A percentile compares a stretch with the other conserved stretches of the same genome.
Conservation (phyloP, 495 filamentous ascomycete genomes). For the Aspergillus ellipticus region DNA sequence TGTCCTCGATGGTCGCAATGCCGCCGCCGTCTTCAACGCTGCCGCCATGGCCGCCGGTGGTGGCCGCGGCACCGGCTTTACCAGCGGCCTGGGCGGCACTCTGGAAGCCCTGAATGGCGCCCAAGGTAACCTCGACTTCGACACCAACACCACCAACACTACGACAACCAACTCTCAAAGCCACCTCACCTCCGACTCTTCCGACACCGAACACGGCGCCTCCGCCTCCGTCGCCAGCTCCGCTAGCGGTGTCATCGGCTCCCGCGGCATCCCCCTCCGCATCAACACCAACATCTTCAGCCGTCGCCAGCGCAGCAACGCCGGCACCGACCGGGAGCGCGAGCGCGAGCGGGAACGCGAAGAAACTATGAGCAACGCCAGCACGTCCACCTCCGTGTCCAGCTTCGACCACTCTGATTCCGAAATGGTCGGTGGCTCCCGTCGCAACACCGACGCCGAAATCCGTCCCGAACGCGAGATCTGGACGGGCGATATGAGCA, state of each 20-base stretch:
- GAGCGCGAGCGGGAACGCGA: slow-evolving; percentile 33
- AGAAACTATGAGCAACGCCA: slow-evolving; percentile 41
- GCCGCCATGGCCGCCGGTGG: slow-evolving; percentile 97
- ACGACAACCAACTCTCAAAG: slow-evolving; percentile 27
- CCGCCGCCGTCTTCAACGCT: slow-evolving; percentile 96
- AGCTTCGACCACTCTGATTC: slow-evolving; percentile 45
- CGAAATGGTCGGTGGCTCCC: slow-evolving; percentile 23
- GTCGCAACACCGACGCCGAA: slow-evolving; percentile 34
- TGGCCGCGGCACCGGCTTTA: slow-evolving; percentile 63
- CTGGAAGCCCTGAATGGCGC: slow-evolving; percentile 42
- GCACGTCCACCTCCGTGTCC: slow-evolving; percentile 35
- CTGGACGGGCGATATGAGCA: slow-evolving; percentile 81
- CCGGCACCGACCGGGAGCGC: slow-evolving; percentile 24
- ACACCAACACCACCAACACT: slow-evolving; percentile 16
- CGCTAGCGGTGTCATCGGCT: slow-evolving; percentile 24
- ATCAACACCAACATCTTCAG: slow-evolving; percentile 41
- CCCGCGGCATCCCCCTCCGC: slow-evolving; percentile 40
- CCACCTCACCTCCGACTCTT: slow-evolving; percentile 40
- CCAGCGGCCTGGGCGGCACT: slow-evolving; percentile 40
- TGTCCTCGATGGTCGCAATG: slow-evolving; percentile 86
- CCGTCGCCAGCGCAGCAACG: slow-evolving; percentile 23
- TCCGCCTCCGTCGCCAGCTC: slow-evolving; percentile 35
- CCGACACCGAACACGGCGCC: slow-evolving; percentile 43
- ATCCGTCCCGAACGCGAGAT: slow-evolving; percentile 50
- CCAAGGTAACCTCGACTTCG: slow-evolving; percentile 21